A percentile compares a stretch with the other conserved stretches of the same genome.
Evolutionary conservation across 129 eudicot genomes (phyloP).

Genomic region (Tagetes erecta): DNA sequence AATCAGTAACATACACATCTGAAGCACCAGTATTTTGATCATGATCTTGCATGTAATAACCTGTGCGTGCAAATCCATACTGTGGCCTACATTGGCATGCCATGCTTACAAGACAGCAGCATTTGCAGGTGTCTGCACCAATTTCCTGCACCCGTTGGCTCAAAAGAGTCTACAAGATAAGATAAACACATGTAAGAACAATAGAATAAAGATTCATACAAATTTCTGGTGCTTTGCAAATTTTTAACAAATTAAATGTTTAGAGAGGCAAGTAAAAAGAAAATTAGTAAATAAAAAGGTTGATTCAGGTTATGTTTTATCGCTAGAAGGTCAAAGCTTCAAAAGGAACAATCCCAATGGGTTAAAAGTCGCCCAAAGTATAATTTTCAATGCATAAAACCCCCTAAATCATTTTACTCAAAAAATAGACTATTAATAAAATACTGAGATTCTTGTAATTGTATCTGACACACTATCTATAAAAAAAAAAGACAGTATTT

Average conservation of each 20-base stretch:
- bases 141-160: slow-evolving; percentile 95
- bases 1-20: slow-evolving; percentile 60
- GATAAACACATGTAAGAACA: slow-evolving; percentile 12
- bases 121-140: slow-evolving; percentile 91
- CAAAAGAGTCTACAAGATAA: slow-evolving; percentile 69
- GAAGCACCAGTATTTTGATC: slow-evolving; percentile 54
- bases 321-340: neutral
- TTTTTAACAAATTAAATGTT: neutral
- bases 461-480: neutral
- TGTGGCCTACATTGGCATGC: slow-evolving; percentile 85
- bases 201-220: neutral
- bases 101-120: slow-evolving; percentile 77
- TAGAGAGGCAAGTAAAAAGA: no score
- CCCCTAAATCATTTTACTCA: neutral
- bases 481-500: neutral
- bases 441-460: neutral
- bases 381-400: neutral
- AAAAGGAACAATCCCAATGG: neutral
- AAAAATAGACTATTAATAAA: neutral
- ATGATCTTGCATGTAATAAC: slow-evolving; percentile 81
- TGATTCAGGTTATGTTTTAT: neutral
- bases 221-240: neutral
- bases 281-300: neutral
- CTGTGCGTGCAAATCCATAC: slow-evolving; percentile 66
- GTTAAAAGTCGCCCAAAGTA: neutral